Evolutionary conservation across 2,329 filamentous ascomycete genomes (phyloP), one percentile per base, ranked within the genome.

Genomic region (Colletotrichum sp.): DNA sequence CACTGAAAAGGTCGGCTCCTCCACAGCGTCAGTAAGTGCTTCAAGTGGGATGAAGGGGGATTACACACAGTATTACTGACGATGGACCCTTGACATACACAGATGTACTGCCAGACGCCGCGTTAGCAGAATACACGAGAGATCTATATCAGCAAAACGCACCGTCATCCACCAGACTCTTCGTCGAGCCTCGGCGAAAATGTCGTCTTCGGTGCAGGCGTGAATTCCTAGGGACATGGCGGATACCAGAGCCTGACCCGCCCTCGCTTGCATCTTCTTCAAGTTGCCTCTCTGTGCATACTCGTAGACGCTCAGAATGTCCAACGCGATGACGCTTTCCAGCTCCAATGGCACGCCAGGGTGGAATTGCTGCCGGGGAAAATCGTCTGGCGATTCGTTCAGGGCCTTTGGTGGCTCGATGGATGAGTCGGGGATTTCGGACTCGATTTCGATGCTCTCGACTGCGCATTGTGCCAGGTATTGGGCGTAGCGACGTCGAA

Each of bases 161-260:
- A 86, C 85, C 21, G 88, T 89, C 87, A 89, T 89, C 88, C 88
- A 90, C 88, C 88, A 90, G 8, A 85, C 83, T 34, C 88, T 83
- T 34, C 87, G 82, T 77, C 85, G 85, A 15, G 86, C 86, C 77
- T 90, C 88, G 1, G 85, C 81, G 75, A 83, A 88, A 52, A 81
- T 79, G 56, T 87, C 84, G 38, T 87, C 83, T 7, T 83, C 81
- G 7, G 78, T 81, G 62, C 81, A 83, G 16, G 79, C 80, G 78
- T 90, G 88, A 2, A 90, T 80, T 8, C 82, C 84, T 28, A 87
- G 78, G 36, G 83, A 84, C 83, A 89, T 87, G 9, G 88, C 88
- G 18, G 84, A 79, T 75, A 87, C 83, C 48, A 90, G 78, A 5
- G 88, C 88, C 71, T 88, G 85, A 1, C 87, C 87, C 1, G 88